Percentiles rank a stretch among this genome's conserved stretches.
Evolutionary conservation across 805 yeast genomes (phyloP).

Genomic region (Pichia deserticola): DNA sequence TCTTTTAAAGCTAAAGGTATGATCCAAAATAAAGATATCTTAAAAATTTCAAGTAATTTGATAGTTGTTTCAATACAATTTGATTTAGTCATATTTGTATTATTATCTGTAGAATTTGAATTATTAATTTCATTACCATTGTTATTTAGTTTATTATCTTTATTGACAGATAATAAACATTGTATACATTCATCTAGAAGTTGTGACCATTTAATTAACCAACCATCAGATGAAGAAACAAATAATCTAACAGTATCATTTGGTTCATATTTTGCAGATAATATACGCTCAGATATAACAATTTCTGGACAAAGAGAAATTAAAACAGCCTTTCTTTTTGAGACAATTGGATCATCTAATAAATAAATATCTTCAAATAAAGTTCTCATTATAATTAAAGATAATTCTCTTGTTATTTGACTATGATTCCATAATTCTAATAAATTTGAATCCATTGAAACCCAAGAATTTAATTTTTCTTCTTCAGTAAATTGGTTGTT

Average conservation of each 20-base stretch:
- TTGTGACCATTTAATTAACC: constrained; percentile 76
- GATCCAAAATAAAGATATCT: constrained; percentile 89
- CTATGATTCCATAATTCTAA: constrained; percentile 66
- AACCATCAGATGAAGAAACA: constrained; percentile 70
- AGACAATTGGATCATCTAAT: constrained; percentile 85
- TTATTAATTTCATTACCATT: constrained; percentile 1
- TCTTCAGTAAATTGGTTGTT: constrained; percentile 29
- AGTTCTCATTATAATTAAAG: constrained; percentile 73
- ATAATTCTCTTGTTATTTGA: constrained; percentile 61
- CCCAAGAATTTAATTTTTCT: constrained; percentile 66
- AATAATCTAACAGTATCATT: constrained; percentile 57
- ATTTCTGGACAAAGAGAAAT: constrained; percentile 81
- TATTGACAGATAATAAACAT: constrained; percentile 12
- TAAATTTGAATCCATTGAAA: constrained; percentile 74
- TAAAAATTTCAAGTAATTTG: constrained; percentile 71
- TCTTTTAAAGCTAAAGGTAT: constrained; percentile 65
- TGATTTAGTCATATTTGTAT: not conserved
- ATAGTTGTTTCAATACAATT: constrained; percentile 39
- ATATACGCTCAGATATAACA: constrained; percentile 60
- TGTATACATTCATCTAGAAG: constrained; percentile 40
- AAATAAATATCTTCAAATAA: constrained; percentile 89
- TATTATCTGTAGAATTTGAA: not conserved
- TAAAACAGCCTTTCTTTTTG: constrained; percentile 67
- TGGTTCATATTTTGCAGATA: constrained; percentile 56
- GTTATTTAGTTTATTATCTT: not conserved